Percentiles rank a stretch among this genome's conserved stretches.
These are phyloP conservation scores for Yamadazyma aaseri DNA, from an alignment of 1,139 yeast genomes.

Conservation along the genomic window DNA sequence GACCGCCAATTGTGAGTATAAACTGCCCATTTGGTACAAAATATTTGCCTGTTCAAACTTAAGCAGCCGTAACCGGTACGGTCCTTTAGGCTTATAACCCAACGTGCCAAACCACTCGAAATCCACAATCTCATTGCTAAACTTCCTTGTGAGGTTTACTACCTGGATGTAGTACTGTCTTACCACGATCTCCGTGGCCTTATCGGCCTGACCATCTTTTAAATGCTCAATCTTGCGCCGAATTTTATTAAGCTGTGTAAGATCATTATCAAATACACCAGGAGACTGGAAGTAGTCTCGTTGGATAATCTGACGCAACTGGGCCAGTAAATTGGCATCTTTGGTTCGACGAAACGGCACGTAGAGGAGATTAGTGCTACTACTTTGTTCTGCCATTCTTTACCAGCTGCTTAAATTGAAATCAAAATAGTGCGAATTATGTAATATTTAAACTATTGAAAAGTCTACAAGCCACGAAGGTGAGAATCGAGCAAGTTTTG, in stretches of 20 bases:
- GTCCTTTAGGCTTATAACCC: slow-evolving; percentile 47
- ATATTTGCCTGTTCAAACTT: slow-evolving; percentile 61
- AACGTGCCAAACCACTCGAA: slow-evolving; percentile 76
- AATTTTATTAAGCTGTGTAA: slow-evolving; percentile 34
- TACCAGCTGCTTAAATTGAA: too few relatives aligned
- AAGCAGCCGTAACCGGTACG: slow-evolving; percentile 44
- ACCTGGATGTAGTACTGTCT: slow-evolving; percentile 34
- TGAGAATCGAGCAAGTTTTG: too few relatives aligned
- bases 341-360: slow-evolving; percentile 58
- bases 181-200: slow-evolving; percentile 19
- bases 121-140: slow-evolving; percentile 43
- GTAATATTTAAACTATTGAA: too few relatives aligned
- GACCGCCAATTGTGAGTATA: slow-evolving; percentile 57
- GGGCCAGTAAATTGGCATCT: slow-evolving; percentile 42
- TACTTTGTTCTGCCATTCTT: too few relatives aligned
- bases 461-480: neutral
- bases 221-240: slow-evolving; percentile 24
- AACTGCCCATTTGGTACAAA: slow-evolving; percentile 66
- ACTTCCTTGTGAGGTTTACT: slow-evolving; percentile 30
- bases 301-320: slow-evolving; percentile 52
- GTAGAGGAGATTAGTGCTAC: slow-evolving; percentile 38
- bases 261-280: slow-evolving; percentile 53
- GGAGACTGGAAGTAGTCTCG: slow-evolving; percentile 67
- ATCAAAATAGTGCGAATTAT: too few relatives aligned
- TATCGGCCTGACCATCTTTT: slow-evolving; percentile 20